Percentiles rank a stretch among this genome's conserved stretches.
These are phyloP conservation scores for Tolypocladium paradoxum DNA, from an alignment of 2,329 filamentous ascomycete species.

Conservation along the genomic window DNA sequence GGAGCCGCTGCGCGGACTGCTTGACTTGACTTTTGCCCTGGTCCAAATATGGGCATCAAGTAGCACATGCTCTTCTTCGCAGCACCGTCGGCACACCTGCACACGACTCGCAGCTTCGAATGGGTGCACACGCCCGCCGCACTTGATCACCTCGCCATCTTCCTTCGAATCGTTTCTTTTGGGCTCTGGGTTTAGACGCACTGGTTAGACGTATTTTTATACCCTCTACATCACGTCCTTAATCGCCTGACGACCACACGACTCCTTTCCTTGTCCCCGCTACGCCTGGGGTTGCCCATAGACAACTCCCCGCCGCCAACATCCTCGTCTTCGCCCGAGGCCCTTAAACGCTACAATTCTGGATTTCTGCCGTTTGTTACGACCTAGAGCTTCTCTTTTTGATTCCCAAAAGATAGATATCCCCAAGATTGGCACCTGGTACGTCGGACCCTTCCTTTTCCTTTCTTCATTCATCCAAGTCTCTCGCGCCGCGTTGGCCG, in stretches of 20 bases:
- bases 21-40: background rate
- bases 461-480: background rate
- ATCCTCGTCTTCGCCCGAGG: background rate
- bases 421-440: constrained; percentile 13
- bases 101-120: constrained; percentile 12
- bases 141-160: constrained; percentile 10
- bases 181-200: constrained; percentile 26
- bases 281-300: constrained; percentile 10
- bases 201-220: constrained; percentile 25
- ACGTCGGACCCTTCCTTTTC: background rate
- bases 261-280: constrained; percentile 9
- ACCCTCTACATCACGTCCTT: constrained; percentile 10
- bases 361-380: constrained; percentile 8
- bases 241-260: constrained; percentile 6
- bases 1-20: background rate
- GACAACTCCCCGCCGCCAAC: background rate
- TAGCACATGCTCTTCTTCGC: constrained; percentile 7
- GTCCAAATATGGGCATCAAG: constrained; percentile 9
- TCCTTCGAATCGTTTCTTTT: constrained; percentile 14
- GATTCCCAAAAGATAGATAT: constrained; percentile 15
- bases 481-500: background rate
- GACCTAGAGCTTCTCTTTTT: constrained; percentile 15
- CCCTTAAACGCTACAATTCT: background rate
- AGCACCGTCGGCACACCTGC: constrained; percentile 2
- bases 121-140: constrained; percentile 11